These are phyloP conservation scores for Carpinus fangiana DNA, from an alignment of 306 rosid species.

Conservation along the genomic window DNA sequence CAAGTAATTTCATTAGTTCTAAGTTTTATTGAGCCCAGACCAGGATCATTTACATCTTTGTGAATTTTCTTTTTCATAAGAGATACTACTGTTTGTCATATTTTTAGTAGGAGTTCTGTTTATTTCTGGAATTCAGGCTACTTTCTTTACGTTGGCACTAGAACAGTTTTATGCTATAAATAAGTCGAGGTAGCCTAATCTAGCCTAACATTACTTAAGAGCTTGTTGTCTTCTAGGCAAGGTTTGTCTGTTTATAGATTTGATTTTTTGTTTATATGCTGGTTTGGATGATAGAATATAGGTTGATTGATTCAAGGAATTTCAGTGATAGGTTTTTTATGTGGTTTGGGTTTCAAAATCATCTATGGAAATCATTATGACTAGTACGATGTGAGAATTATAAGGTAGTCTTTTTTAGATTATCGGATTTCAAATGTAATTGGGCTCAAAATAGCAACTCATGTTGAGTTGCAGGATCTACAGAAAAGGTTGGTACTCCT, in stretches of 20 bases:
- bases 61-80: slow-evolving; percentile 1
- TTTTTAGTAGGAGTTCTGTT: not conserved
- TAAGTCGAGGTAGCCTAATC: not conserved
- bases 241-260: not conserved
- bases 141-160: not conserved
- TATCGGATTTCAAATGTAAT: not conserved
- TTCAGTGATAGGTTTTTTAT: not conserved
- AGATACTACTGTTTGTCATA: not conserved
- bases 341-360: not conserved
- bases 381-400: too few species aligned
- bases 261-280: too few species aligned
- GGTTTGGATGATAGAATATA: not conserved
- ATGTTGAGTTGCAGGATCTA: too few species aligned
- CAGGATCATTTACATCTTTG: not conserved
- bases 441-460: not conserved
- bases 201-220: not conserved
- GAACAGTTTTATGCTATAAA: not conserved
- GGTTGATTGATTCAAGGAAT: not conserved
- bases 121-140: not conserved
- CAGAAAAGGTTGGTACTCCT: too few species aligned
- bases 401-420: not conserved
- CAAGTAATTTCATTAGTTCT: not conserved
- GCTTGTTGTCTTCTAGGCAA: not conserved
- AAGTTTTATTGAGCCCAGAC: not conserved
- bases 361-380: not conserved